phyloP scores from a whole-genome alignment of 768 basidiomycete species.

The Candolleomyces eurysporus region DNA sequence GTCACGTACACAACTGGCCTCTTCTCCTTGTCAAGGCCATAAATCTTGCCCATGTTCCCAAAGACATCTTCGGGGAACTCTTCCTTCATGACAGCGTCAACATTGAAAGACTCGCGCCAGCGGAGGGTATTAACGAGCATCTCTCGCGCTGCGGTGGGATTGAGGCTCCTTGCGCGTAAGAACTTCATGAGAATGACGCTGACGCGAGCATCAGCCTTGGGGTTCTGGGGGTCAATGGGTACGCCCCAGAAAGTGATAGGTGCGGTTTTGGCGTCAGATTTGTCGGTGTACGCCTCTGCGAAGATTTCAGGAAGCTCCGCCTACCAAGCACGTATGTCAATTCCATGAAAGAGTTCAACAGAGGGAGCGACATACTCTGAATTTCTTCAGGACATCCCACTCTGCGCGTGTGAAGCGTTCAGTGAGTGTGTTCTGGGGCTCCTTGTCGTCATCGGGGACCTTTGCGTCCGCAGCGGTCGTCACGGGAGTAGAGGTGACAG shows the following conservation, averaged over 20 bases:
- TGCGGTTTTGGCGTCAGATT: slow-evolving; percentile 46
- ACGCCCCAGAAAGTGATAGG: slow-evolving; percentile 73
- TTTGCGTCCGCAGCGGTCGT: slow-evolving; percentile 10
- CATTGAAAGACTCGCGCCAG: slow-evolving; percentile 67
- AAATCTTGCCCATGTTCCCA: slow-evolving; percentile 59
- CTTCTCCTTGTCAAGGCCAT: slow-evolving; percentile 69
- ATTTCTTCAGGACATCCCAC: slow-evolving; percentile 66
- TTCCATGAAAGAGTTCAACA: not conserved
- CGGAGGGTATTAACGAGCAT: slow-evolving; percentile 69
- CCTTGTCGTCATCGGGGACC: slow-evolving; percentile 28
- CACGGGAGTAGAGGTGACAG: slow-evolving; percentile 7
- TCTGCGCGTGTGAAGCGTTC: slow-evolving; percentile 68
- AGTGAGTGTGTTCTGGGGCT: slow-evolving; percentile 71
- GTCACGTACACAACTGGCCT: slow-evolving; percentile 64
- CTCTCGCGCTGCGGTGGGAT: slow-evolving; percentile 50
- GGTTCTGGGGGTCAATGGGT: slow-evolving; percentile 54
- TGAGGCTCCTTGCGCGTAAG: slow-evolving; percentile 69
- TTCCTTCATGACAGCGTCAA: slow-evolving; percentile 59
- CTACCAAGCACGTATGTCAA: slow-evolving; percentile 18
- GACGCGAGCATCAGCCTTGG: slow-evolving; percentile 54
- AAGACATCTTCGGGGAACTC: slow-evolving; percentile 63
- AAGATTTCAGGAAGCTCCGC: slow-evolving; percentile 51
- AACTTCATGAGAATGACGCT: slow-evolving; percentile 84
- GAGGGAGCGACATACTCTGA: slow-evolving; percentile 48
- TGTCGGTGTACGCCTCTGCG: slow-evolving; percentile 58